Conservation (phyloP, 305 asterid genomes). For the Petunia hybrid region DNA sequence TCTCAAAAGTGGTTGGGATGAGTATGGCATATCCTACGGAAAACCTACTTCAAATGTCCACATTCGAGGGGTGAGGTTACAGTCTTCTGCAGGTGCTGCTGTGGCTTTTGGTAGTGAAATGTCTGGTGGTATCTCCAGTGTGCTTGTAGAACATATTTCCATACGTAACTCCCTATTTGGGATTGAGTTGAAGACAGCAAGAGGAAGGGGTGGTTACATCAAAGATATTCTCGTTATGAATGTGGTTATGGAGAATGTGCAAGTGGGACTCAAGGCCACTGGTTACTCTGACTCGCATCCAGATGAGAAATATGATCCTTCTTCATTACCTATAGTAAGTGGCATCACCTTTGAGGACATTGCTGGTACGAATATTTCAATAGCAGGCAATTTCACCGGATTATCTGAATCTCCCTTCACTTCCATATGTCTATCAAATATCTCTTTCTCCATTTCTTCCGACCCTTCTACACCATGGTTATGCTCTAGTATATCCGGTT, state of each 20-base stretch:
- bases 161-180: slow-evolving; percentile 65
- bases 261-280: slow-evolving; percentile 68
- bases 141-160: slow-evolving; percentile 62
- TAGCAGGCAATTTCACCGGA: slow-evolving; percentile 76
- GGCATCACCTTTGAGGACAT: slow-evolving; percentile 64
- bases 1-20: slow-evolving; percentile 99
- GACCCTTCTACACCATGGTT: slow-evolving; percentile 59
- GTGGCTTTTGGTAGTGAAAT: slow-evolving; percentile 92
- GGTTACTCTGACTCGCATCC: slow-evolving; percentile 79
- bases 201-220: slow-evolving; percentile 88
- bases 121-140: slow-evolving; percentile 91
- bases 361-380: slow-evolving; percentile 62
- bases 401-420: slow-evolving; percentile 82
- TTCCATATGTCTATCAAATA: slow-evolving; percentile 67
- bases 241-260: slow-evolving; percentile 63
- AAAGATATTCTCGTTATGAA: slow-evolving; percentile 55
- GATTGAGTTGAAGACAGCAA: slow-evolving; percentile 71
- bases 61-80: slow-evolving; percentile 55
- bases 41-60: slow-evolving; percentile 71
- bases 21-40: slow-evolving; percentile 78
- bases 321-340: slow-evolving; percentile 65
- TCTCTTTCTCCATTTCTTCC: slow-evolving; percentile 53
- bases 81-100: slow-evolving; percentile 70
- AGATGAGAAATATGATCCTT: slow-evolving; percentile 76
- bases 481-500: slow-evolving; percentile 65